Conservation (phyloP, 768 basidiomycete genomes). For the Sporobolomyces roseus region DNA sequence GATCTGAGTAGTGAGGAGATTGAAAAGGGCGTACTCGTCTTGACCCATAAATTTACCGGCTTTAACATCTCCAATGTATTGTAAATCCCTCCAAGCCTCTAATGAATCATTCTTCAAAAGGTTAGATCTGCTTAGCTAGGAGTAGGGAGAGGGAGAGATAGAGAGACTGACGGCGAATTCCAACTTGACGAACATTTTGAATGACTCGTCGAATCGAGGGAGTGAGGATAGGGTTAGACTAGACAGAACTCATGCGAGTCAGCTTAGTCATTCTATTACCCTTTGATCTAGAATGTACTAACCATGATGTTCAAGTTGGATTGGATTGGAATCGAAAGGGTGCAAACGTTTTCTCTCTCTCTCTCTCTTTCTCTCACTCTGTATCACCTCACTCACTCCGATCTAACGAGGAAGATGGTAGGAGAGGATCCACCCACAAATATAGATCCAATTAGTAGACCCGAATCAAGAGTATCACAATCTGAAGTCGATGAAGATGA, state of each 20-base stretch:
- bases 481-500: conserved; percentile 15
- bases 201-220: conserved; percentile 29
- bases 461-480: conserved; percentile 7
- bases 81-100: conserved; percentile 52
- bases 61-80: conserved; percentile 93
- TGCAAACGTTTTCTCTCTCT: not conserved
- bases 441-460: too few species aligned
- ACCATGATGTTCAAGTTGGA: not conserved
- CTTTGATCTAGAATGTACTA: not conserved
- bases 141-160: not conserved
- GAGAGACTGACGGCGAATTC: conserved; percentile 18
- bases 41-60: conserved; percentile 68
- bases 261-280: not conserved
- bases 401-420: not conserved
- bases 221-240: conserved; percentile 28
- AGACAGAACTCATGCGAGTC: not conserved
- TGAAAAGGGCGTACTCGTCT: conserved; percentile 76
- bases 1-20: not conserved
- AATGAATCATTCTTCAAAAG: not conserved
- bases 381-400: too few species aligned
- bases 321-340: not conserved
- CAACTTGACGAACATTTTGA: conserved; percentile 37
- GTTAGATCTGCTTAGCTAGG: too few species aligned
- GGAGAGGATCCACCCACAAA: not conserved
- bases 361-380: not conserved